Percentiles rank a stretch among this genome's conserved stretches.
Evolutionary conservation across 2,329 filamentous ascomycete genomes (phyloP).

Genomic region (Boeremia lycopersici): DNA sequence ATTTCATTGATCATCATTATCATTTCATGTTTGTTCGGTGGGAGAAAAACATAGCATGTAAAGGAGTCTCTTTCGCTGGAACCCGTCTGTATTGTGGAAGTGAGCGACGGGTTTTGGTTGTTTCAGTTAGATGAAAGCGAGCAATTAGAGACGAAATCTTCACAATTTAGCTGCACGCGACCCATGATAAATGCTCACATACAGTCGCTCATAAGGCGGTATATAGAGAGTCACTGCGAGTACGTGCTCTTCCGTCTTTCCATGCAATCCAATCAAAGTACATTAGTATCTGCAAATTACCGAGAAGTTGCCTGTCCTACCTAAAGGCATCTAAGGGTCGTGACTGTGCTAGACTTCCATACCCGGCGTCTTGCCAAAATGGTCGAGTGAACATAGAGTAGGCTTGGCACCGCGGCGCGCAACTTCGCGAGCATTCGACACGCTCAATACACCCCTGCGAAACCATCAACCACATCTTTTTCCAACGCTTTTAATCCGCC

Average conservation of each 20-base stretch:
- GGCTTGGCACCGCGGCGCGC: slow-evolving; percentile 9
- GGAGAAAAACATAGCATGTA: slow-evolving; percentile 38
- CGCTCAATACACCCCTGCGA: slow-evolving; percentile 30
- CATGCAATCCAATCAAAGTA: too few species aligned
- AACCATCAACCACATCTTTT: slow-evolving; percentile 34
- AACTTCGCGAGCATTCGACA: slow-evolving; percentile 1
- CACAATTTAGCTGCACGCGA: background rate
- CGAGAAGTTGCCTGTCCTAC: too few species aligned
- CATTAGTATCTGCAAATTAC: too few species aligned
- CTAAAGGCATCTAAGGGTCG: too few species aligned
- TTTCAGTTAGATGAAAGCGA: slow-evolving; percentile 31
- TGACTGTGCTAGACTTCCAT: too few species aligned
- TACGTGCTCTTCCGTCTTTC: too few species aligned
- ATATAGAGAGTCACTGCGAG: too few species aligned
- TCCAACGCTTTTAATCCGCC: slow-evolving; percentile 23
- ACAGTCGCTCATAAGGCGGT: too few species aligned
- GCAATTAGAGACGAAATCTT: slow-evolving; percentile 27
- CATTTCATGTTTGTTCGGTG: slow-evolving; percentile 29
- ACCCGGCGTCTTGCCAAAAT: too few species aligned
- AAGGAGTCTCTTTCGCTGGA: slow-evolving; percentile 30
- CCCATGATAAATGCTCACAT: too few species aligned
- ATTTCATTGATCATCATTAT: slow-evolving; percentile 31
- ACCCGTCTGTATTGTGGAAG: slow-evolving; percentile 23
- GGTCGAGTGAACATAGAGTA: slow-evolving; percentile 1
- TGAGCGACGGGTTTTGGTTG: slow-evolving; percentile 17